phyloP scores from a whole-genome alignment of 345 rosid genomes.

The Arabidopsis arenosa region DNA sequence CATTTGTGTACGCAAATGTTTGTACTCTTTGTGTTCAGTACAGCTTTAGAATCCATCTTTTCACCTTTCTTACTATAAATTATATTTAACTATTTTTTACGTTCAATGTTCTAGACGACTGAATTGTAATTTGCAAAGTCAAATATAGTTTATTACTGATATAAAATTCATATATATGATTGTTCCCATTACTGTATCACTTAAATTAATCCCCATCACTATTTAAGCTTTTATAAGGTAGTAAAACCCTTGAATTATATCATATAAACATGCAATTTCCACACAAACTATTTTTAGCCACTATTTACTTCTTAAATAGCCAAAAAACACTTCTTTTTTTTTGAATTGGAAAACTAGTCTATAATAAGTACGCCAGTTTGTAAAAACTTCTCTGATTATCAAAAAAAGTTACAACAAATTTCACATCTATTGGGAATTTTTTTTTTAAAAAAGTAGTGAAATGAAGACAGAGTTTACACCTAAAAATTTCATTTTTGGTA shows the following conservation, averaged over 20 bases:
- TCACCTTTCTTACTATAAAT: not conserved
- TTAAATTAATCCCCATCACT: not conserved
- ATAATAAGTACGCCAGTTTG: not conserved
- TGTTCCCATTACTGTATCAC: slow-evolving; percentile 14
- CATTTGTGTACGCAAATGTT: too few relatives aligned
- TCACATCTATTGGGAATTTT: not conserved
- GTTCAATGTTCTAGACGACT: slow-evolving; percentile 2
- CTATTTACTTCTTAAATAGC: not conserved
- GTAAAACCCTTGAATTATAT: not conserved
- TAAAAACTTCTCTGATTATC: not conserved
- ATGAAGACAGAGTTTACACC: not conserved
- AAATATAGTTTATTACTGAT: slow-evolving; percentile 25
- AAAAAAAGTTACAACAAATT: not conserved
- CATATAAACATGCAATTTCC: not conserved
- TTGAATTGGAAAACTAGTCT: not conserved
- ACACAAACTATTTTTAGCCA: not conserved
- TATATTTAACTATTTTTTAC: not conserved
- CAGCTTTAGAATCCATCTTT: not conserved
- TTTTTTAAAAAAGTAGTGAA: too few relatives aligned
- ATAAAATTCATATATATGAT: not conserved
- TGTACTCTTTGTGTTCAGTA: not conserved
- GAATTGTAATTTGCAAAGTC: slow-evolving; percentile 14
- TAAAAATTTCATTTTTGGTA: too few relatives aligned
- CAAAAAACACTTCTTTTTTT: too few relatives aligned
- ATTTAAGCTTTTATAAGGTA: not conserved